Evolutionary conservation across 768 basidiomycete genomes (phyloP), one percentile per base, ranked within the genome.

Genomic region (Gyrodon lividus): DNA sequence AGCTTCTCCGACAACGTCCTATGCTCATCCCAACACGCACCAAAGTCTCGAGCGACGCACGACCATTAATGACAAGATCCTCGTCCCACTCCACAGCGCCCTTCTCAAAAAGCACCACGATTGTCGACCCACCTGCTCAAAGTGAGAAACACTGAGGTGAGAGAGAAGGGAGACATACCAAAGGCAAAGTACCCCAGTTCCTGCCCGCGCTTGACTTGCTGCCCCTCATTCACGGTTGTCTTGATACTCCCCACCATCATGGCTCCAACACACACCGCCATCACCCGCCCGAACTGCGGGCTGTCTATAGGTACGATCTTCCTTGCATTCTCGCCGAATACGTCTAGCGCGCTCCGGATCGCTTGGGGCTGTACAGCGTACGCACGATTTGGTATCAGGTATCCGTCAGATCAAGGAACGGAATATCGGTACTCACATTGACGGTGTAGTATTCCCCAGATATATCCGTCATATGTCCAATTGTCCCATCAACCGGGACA

Each of bases 121-220:
- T 90, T 10, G 94, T 95, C 24, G 92, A 95, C 1, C 93, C 94
- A 49, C 92, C 90, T 92, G 35, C 10, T 23, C 3, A 1, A 20
- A 28, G 6, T 17, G 46, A 44, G 40, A 37, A 54, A 40, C 35
- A 3, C 33, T 41, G 9, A 51, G 34, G 20, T 20, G 17, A 24
- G n/a, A 26, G 22, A 41, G n/a, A 23, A 39, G 56, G 34, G 43
- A 52, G 24, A 45, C 6, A 73, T 47, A 90, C 95, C 96, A 60
- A 98, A 98, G 0, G 93, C 94, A 62, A 98, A 98, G 65, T 91
- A 96, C 1, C 93, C 91, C 62, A 96, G 82, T 63, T 98, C 96
- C 55, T 98, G 81, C 2, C 94, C 94, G 12, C 91, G 82, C 61
- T 78, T 78, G 54, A 98, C 84, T 0, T 73, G 59, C 19, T 96